Base-by-base conservation (phyloP, 768 basidiomycete genomes). In the Lactarius quietus region DNA sequence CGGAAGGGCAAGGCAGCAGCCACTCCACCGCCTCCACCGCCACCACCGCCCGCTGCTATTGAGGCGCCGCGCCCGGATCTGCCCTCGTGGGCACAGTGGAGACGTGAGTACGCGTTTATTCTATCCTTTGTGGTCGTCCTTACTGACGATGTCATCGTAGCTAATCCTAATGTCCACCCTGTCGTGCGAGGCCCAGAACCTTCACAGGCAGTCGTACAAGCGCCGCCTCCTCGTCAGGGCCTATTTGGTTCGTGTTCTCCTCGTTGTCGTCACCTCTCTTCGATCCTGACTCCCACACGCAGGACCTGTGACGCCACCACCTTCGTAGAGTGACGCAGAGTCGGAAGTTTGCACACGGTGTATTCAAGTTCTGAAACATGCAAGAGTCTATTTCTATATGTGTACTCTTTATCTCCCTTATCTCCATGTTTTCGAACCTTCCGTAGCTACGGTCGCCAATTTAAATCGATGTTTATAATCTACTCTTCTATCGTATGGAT, bases 1-100 rank as follows among this genome's bases (percentile, higher is more conserved):
- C 76, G 77, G 38, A 82, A 81, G 70, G 57, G 66, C 70, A 71
- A 76, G 23, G 80, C 76, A 10, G 72, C 78, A 0, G 74, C 78
- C 6, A 73, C 78, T 1, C 75, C 78, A 15, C 79, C 77, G 20
- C 79, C 79, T 0, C 78, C 81, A 0, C 73, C 72, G 0, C 77
- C 81, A 1, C 76, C 79, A 31, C 79, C 78, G 31, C 75, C 79
- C 0, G 31, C 62, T 14, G 57, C 61, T 26, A 59, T 69, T 39
- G 66, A 68, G 28, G 63, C 67, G 14, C 78, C 83, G 0, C 82
- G 83, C 70, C 80, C 82, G 0, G 81, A 82, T 39, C 23, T 84
- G 33, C 89, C 90, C n/a, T 84, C 91, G 1, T 93, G 91, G 91
- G 85, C 90, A 0, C 89, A 92, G 70, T 93, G 90, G 91, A 81